Base-by-base conservation (phyloP, 2,329 filamentous ascomycete genomes). In the Sclerotinia subarctica region DNA sequence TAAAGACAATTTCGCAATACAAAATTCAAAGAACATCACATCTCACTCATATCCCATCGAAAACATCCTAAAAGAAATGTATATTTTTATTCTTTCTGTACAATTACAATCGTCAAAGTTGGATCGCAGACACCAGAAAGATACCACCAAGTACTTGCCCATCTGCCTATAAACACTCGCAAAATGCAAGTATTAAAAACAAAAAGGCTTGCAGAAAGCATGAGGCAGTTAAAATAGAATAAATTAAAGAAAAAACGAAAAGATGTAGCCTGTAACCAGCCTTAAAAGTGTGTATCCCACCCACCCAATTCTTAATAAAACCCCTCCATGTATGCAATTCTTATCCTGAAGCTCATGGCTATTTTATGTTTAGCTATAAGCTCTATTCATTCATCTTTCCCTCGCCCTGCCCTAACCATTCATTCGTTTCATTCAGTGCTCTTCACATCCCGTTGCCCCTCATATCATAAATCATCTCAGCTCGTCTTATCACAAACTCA, bases 401-500 rank as follows among this genome's bases (percentile, higher is more conserved):
- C 64, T 38, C 42, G 29, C 46, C 26, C 42, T 8, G 38, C 15
- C 44, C 64, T 54, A 49, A 58, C 38, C 63, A n/a, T 56, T 46
- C 19, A n/a, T 29, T 35, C 29, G n/a, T 59, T 49, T 38, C n/a
- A 7, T 66, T 38, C 29, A 44, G 17, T 57, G 49, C n/a, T 29
- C 38, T 19, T 56, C 49, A 44, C 59, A 63, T 64, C 51, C 49
- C 64, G 11, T 62, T 29, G n/a, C 24, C 59, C 15, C n/a, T 62
- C 35, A 44, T 62, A 67, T 67, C 64, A 67, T 67, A 62, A 67
- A 62, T 67, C 58, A 53, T 67, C 64, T 60, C 64, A 46, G 24
- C 54, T 42, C 64, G 10, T 67, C 32, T 44, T 38, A 24, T 47
- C 44, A 54, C 32, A 60, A 42, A 32, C 46, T 49, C 19, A 38